Percentiles rank a stretch among this genome's conserved stretches.
Conservation (phyloP, 169 alveolate genomes). For the Theileria annulata region DNA sequence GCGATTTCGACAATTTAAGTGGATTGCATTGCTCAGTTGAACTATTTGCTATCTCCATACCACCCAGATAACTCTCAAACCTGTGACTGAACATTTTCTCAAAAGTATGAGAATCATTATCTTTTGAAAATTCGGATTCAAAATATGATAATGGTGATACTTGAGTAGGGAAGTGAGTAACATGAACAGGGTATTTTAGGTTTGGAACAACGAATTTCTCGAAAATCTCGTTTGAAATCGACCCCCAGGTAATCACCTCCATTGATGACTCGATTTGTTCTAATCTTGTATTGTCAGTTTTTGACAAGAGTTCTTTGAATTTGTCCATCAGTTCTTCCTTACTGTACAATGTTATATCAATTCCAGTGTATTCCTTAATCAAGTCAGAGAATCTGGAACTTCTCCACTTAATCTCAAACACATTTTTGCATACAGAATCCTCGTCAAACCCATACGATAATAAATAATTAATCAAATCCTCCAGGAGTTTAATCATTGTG, state of each 20-base stretch:
- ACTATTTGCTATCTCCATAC: constrained; percentile 96
- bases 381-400: constrained; percentile 41
- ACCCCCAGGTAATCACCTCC: constrained; percentile 71
- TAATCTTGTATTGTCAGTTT: not conserved
- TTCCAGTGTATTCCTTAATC: constrained; percentile 37
- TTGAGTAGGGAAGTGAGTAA: constrained; percentile 92
- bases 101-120: constrained; percentile 91
- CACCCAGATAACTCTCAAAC: constrained; percentile 95
- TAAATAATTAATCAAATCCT: constrained; percentile 90
- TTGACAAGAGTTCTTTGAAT: constrained; percentile 68
- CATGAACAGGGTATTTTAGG: constrained; percentile 61
- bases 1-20: constrained; percentile 88
- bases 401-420: constrained; percentile 77
- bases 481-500: constrained; percentile 95
- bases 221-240: constrained; percentile 47
- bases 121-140: constrained; percentile 74
- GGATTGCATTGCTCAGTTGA: constrained; percentile 99
- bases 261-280: not conserved
- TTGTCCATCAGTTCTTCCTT: constrained; percentile 65
- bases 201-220: constrained; percentile 56
- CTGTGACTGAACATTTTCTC: constrained; percentile 91
- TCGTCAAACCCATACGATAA: constrained; percentile 85
- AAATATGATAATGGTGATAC: constrained; percentile 82
- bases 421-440: constrained; percentile 93
- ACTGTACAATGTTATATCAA: constrained; percentile 18